Evolutionary conservation across 441 rosid genomes (phyloP), one percentile per base, ranked within the genome.

Genomic region (Rhodomyrtus psidioides): DNA sequence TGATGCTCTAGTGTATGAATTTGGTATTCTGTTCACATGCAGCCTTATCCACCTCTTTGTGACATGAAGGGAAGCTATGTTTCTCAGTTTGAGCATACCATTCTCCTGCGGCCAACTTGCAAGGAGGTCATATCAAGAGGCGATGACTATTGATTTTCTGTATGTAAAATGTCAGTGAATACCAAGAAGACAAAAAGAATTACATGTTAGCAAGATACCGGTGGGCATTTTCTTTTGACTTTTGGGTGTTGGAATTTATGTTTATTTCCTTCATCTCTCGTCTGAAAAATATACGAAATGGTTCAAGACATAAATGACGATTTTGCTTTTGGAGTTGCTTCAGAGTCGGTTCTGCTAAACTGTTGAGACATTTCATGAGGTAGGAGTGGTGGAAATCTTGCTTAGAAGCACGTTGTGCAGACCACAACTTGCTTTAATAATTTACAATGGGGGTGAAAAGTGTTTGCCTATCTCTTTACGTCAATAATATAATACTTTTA

Each of bases 81-180:
- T 2, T 96, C 99, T 53, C 99, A 97, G 91, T 97, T 92, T 53
- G 99, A 95, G 91, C 99, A 97, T 87, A 96, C 99, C 34, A 93
- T 97, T 83, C 89, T 96, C 82, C 96, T 97, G 51, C 95, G 99
- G 87, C 99, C 99, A 0, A 94, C 97, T 74, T 97, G 99, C 97
- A 96, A 96, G 90, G 99, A 97, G 91, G 99, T 96, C 75, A 90
- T 96, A 87, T 96, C 99, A 57, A 94, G 93, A 86, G 99, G 99
- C 53, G 97, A 96, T 76, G 99, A 95, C 84, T 97, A 95, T 83
- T 96, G 90, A 88, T 19, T 53, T 62, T 34, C 49, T 34, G 79
- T 65, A 65, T 65, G 79, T 65, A 65, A 34, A 49, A 65, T 19
- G 79, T 21, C 79, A 65, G 79, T 34, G 49, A 65, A 65, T 65